Evolutionary conservation across 163 green algal genomes (phyloP).

Genomic region (Chlamydomonas reinhardtii): DNA sequence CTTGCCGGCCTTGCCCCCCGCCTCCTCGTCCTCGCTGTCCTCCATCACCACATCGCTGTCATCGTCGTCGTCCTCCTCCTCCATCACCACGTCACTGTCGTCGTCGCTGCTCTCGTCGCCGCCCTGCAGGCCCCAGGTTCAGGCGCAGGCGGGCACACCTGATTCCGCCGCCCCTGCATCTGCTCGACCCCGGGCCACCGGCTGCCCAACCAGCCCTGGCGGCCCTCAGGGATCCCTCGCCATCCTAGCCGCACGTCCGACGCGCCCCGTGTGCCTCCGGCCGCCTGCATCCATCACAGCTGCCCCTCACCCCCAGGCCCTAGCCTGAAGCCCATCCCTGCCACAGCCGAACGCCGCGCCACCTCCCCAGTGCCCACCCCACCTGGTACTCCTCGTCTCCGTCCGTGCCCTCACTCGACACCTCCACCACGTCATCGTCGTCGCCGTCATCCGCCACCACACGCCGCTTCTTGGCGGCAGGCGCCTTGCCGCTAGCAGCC

Average conservation of each 20-base stretch:
- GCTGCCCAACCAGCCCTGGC: too few relatives aligned
- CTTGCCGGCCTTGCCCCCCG: neutral
- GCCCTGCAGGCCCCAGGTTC: too few relatives aligned
- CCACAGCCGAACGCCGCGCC: too few relatives aligned
- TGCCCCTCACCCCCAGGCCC: slow-evolving; percentile 14
- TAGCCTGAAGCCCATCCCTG: too few relatives aligned
- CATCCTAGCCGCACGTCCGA: too few relatives aligned
- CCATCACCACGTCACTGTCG: slow-evolving; percentile 25
- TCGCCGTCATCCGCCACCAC: slow-evolving; percentile 8
- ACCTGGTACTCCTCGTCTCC: slow-evolving; percentile 8
- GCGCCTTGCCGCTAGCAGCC: neutral
- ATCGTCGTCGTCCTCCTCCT: neutral
- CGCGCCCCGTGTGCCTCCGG: too few relatives aligned
- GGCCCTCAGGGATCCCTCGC: too few relatives aligned
- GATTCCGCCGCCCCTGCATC: too few relatives aligned
- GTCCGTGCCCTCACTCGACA: neutral
- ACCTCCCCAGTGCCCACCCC: too few relatives aligned
- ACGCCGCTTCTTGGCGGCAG: slow-evolving; percentile 30
- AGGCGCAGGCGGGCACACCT: too few relatives aligned
- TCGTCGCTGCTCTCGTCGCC: slow-evolving; percentile 17
- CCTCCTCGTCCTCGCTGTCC: slow-evolving; percentile 32
- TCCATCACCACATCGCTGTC: slow-evolving; percentile 25
- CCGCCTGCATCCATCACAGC: too few relatives aligned
- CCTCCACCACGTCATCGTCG: slow-evolving; percentile 17
- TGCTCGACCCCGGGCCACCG: too few relatives aligned